Conservation (phyloP, 1,284 basidiomycete species). For the Tilletia indica region DNA sequence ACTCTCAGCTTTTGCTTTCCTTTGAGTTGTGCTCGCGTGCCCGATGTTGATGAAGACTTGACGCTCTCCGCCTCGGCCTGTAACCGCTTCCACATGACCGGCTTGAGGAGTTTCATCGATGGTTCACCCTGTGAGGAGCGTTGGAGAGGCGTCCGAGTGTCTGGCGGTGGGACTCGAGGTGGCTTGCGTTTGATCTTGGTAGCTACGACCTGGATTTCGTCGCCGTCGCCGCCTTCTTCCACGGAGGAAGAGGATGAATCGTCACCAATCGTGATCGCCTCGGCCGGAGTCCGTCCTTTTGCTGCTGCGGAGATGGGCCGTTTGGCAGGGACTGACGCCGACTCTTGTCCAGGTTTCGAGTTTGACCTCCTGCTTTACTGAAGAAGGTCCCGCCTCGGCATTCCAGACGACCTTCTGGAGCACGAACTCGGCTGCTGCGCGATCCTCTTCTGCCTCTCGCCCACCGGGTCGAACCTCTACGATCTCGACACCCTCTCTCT, state of each 20-base stretch:
- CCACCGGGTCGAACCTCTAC: slow-evolving; percentile 7
- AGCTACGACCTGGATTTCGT: slow-evolving; percentile 11
- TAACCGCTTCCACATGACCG: background rate
- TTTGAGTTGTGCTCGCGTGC: background rate
- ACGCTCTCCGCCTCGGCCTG: background rate
- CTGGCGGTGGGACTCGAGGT: background rate
- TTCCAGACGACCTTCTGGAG: slow-evolving; percentile 13
- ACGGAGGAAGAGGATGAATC: background rate
- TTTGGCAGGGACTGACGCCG: background rate
- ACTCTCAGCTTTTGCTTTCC: background rate
- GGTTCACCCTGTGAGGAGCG: background rate
- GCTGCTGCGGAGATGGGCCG: background rate
- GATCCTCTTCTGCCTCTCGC: slow-evolving; percentile 3
- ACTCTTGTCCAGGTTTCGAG: background rate
- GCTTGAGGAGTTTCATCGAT: slow-evolving; percentile 15
- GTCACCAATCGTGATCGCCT: background rate
- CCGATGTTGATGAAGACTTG: background rate
- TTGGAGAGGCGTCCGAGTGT: background rate
- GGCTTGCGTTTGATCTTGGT: slow-evolving; percentile 12
- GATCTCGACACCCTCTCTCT: slow-evolving; percentile 10
- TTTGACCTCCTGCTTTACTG: slow-evolving; percentile 8
- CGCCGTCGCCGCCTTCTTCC: background rate
- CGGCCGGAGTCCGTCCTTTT: background rate
- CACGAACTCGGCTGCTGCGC: background rate
- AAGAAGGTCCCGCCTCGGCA: background rate